Conservation (phyloP, 2,329 filamentous ascomycete species). For the Aphanocladium album region DNA sequence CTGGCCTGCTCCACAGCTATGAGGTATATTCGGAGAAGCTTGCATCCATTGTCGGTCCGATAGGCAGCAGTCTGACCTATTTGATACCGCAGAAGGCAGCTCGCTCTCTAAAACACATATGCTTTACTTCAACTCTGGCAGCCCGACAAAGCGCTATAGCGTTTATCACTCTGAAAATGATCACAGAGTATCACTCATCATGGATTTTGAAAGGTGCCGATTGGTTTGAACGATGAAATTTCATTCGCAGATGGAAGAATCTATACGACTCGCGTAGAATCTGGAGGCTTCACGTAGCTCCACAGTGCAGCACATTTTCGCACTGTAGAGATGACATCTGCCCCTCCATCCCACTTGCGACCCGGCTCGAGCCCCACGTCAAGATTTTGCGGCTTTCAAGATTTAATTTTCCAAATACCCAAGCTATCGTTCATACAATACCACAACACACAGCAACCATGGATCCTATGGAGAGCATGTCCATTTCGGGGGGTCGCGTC, state of each 20-base stretch:
- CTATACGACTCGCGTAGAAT: background rate
- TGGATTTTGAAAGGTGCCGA: too few species aligned
- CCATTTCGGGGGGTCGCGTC: conserved; percentile 25
- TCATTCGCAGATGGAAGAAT: background rate
- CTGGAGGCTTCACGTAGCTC: background rate
- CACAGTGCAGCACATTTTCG: background rate
- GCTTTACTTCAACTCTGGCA: too few species aligned
- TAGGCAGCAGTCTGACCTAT: too few species aligned
- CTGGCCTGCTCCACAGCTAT: too few species aligned
- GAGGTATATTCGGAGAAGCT: too few species aligned
- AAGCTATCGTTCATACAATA: background rate
- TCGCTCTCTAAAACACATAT: too few species aligned
- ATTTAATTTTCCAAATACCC: background rate
- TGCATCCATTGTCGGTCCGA: too few species aligned
- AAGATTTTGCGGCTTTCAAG: conserved; percentile 7
- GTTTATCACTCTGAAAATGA: too few species aligned
- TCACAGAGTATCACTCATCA: too few species aligned
- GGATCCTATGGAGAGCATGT: conserved; percentile 37
- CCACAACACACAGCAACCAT: conserved; percentile 20
- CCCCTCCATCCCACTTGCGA: conserved; percentile 11
- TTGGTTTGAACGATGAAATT: too few species aligned
- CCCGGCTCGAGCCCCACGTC: conserved; percentile 9
- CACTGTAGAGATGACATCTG: conserved; percentile 6
- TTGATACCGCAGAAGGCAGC: too few species aligned
- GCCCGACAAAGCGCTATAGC: too few species aligned